These are phyloP conservation scores for Fusarium longipes DNA, from an alignment of 2,329 filamentous ascomycete genomes.

Conservation along the genomic window DNA sequence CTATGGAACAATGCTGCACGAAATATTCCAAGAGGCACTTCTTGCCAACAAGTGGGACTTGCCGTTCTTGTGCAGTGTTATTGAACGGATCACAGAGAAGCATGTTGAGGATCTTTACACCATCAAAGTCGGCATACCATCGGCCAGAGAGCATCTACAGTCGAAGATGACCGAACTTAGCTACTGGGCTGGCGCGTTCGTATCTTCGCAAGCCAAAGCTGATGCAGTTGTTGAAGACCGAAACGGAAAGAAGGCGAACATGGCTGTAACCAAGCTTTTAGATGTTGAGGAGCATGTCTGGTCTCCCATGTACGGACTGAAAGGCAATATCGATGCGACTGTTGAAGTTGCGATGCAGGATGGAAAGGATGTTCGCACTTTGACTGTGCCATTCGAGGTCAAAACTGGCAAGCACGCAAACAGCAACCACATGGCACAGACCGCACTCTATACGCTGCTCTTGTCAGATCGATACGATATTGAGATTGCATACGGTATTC, in stretches of 20 bases:
- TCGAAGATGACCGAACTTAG: slow-evolving; percentile 86
- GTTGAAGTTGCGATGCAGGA: slow-evolving; percentile 88
- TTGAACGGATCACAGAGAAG: slow-evolving; percentile 75
- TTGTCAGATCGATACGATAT: slow-evolving; percentile 96
- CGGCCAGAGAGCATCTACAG: slow-evolving; percentile 81
- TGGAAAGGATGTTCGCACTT: slow-evolving; percentile 69
- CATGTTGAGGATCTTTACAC: slow-evolving; percentile 92
- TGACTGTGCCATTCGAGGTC: slow-evolving; percentile 93
- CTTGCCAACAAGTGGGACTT: slow-evolving; percentile 84
- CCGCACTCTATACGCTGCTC: slow-evolving; percentile 90
- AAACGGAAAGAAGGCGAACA: slow-evolving; percentile 77
- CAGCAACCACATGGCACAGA: slow-evolving; percentile 89
- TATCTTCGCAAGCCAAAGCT: slow-evolving; percentile 74
- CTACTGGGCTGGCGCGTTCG: slow-evolving; percentile 85
- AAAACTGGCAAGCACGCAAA: slow-evolving; percentile 92
- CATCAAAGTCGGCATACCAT: slow-evolving; percentile 78
- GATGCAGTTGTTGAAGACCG: slow-evolving; percentile 83
- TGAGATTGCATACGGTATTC: slow-evolving; percentile 86
- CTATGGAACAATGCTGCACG: slow-evolving; percentile 93
- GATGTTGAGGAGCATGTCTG: slow-evolving; percentile 98
- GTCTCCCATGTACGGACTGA: slow-evolving; percentile 97
- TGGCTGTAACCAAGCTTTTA: slow-evolving; percentile 92
- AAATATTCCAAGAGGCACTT: slow-evolving; percentile 92
- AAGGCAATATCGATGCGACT: slow-evolving; percentile 97
- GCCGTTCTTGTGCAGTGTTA: slow-evolving; percentile 71